Base-by-base conservation (phyloP, 1,284 basidiomycete genomes). In the Jaminaea rosea region DNA sequence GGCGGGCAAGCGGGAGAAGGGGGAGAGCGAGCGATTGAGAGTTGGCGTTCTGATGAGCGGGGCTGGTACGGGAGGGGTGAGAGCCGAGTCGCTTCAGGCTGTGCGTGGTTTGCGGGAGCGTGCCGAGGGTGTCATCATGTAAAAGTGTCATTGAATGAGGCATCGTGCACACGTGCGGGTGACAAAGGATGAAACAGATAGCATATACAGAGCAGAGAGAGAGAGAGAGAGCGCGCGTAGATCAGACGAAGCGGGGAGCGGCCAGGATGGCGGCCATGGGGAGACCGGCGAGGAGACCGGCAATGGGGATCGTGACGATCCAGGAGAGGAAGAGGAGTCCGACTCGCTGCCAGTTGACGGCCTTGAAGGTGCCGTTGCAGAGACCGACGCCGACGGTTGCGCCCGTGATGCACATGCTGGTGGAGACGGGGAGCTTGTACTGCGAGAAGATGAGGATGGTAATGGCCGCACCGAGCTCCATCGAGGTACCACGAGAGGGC, bases 401-500 rank as follows among this genome's bases (percentile, higher is more conserved):
- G 41, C 62, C 62, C 0, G 57, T 62, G 46, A 62, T 56, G 29
- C 49, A 58, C 53, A 62, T 59, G 2, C 59, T 62, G 2, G 55
- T 53, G 6, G 50, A 52, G 11, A 64, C 58, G 4, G 62, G 60
- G 19, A 62, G 21, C 2, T 49, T 52, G 17, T 59, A 29, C 27
- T 56, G 52, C 8, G 46, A 47, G 0, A 57, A 56, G 26, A 61
- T 21, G 0, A 63, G 34, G 11, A 61, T 55, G 15, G 60, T 63
- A 47, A 61, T 55, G 19, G 52, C 47, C 0, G 63, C 58, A 24
- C 59, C 58, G 26, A 63, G 15, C 27, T 65, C 63, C 56, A 63
- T 59, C 11, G 60, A 60, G 46, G 60, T 60, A 1, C 63, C 63
- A 21, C 63, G 34, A 5, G 58, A 59, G 4, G 60, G 63, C 17